A percentile compares a stretch with the other conserved stretches of the same genome.
phyloP scores from a whole-genome alignment of 345 rosid genomes.

The Isatis tinctoria region DNA sequence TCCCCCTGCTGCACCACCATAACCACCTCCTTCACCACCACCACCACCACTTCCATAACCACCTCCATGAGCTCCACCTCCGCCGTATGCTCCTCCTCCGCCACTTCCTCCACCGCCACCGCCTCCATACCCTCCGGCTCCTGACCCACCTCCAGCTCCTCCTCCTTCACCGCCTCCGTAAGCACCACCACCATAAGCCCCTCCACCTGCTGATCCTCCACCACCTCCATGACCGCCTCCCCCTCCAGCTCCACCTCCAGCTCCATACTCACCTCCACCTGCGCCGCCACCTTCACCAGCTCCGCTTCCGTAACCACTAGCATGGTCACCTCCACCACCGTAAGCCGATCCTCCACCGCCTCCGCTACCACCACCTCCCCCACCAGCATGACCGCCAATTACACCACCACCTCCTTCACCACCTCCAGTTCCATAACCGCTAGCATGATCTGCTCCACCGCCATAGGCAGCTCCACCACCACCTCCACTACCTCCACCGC shows the following conservation, averaged over 20 bases:
- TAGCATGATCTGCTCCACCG: slow-evolving; percentile 14
- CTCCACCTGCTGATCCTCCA: slow-evolving; percentile 32
- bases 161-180: slow-evolving; percentile 36
- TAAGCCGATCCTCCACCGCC: slow-evolving; percentile 32
- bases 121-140: slow-evolving; percentile 27
- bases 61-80: slow-evolving; percentile 36
- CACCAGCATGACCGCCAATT: slow-evolving; percentile 31
- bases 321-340: slow-evolving; percentile 30
- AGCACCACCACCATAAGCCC: slow-evolving; percentile 30
- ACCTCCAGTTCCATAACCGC: slow-evolving; percentile 28
- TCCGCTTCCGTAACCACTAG: slow-evolving; percentile 34
- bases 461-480: slow-evolving; percentile 22
- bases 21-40: slow-evolving; percentile 29
- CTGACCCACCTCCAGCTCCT: slow-evolving; percentile 31
- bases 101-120: slow-evolving; percentile 34
- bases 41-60: slow-evolving; percentile 33
- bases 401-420: slow-evolving; percentile 29
- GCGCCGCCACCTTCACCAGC: slow-evolving; percentile 37
- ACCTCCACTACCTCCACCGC: slow-evolving; percentile 31
- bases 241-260: slow-evolving; percentile 23
- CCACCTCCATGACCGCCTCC: slow-evolving; percentile 35
- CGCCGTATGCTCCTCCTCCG: slow-evolving; percentile 32
- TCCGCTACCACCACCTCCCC: slow-evolving; percentile 36
- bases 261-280: slow-evolving; percentile 21
- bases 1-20: slow-evolving; percentile 31